Evolutionary conservation across 108 stramenopile genomes (phyloP), one percentile per base, ranked within the genome.

Genomic region (Skeletonema marinoi): DNA sequence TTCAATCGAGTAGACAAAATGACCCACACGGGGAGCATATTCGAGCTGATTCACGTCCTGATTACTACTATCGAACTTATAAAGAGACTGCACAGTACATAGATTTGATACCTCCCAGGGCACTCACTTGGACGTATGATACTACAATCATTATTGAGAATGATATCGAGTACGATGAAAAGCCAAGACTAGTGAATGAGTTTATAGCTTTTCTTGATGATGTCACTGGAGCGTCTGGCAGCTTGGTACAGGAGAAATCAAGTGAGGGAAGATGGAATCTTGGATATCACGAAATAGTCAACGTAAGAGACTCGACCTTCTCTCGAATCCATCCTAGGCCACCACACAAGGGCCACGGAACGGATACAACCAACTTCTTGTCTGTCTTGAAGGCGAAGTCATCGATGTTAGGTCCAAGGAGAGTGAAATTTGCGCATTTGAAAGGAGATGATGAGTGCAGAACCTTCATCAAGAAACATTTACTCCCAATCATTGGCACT

Each of bases 401-500:
- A 39, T 21, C 66, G 0, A 2, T 25, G 1, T 60, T 73, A 33
- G 38, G 58, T 13, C 72, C 72, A 19, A 25, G 72, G 33, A 56
- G 78, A 60, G 60, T 80, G 16, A 80, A 67, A 30, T 41, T 80
- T 42, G 71, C 71, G 2, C 78, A 80, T 54, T 44, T 80, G 14
- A 4, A 62, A 33, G 78, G 72, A 12, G 67, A 73, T 48, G 78
- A 80, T 42, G 30, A 32, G 4, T 80, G 78, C n/a, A 58, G 62
- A 42, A 67, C 31, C 25, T 73, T 73, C 42, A 46, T 80, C 39
- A 64, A 68, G 42, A 63, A 73, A 42, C 65, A 70, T 39, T 68
- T 80, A 50, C 67, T 80, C 6, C 78, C 78, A 38, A 56, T 69
- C 38, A 73, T 80, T 4, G 78, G 78, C 14, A 21, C 78, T n/a